Percentiles rank a stretch among this genome's conserved stretches.
Conservation (phyloP, 495 filamentous ascomycete species). For the Penicillium verhagenii region DNA sequence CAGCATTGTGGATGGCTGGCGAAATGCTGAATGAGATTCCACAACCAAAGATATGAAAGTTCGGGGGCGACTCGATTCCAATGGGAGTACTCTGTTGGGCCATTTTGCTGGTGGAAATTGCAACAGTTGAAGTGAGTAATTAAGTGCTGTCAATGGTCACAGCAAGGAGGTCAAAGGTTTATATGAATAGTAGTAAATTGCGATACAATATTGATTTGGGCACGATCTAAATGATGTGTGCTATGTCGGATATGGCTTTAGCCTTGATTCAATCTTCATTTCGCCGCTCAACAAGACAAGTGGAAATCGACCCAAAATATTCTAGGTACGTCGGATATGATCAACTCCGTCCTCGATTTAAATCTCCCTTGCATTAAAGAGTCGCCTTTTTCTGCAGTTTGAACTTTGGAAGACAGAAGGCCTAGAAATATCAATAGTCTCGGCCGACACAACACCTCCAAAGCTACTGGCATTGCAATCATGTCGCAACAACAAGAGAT, state of each 20-base stretch:
- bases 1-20: slow-evolving; percentile 69
- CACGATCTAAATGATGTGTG: neutral
- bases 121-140: neutral
- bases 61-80: neutral
- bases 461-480: neutral
- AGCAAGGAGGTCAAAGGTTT: neutral
- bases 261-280: neutral
- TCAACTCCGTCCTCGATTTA: neutral
- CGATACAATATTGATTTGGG: neutral
- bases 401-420: neutral
- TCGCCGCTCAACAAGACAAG: neutral
- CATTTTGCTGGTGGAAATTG: neutral
- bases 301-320: no score
- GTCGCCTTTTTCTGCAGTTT: neutral
- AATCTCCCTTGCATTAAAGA: neutral
- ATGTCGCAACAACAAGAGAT: slow-evolving; percentile 4
- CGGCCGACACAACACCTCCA: neutral
- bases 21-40: slow-evolving; percentile 66
- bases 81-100: neutral
- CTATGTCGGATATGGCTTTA: neutral
- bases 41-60: slow-evolving; percentile 60
- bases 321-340: neutral
- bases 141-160: neutral
- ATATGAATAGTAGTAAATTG: neutral
- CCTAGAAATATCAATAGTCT: neutral